These are phyloP conservation scores for Cucurbita pepo DNA, from an alignment of 306 rosid species.

Conservation along the genomic window DNA sequence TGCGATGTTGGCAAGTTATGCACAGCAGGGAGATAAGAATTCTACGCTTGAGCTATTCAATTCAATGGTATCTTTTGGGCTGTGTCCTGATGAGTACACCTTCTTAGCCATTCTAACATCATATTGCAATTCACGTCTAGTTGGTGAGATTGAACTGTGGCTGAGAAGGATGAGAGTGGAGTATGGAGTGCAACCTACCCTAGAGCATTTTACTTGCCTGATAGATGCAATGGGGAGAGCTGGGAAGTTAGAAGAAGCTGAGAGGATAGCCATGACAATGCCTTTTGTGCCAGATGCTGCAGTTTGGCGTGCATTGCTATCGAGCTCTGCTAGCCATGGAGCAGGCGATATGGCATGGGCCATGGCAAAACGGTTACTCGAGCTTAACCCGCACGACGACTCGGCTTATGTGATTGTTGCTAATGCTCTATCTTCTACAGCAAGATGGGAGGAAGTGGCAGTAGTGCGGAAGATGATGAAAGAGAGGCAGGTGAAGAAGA, in stretches of 20 bases:
- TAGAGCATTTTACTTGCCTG: conserved; percentile 85
- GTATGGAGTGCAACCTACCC: conserved; percentile 44
- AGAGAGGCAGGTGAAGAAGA: conserved; percentile 52
- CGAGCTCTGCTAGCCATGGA: conserved; percentile 48
- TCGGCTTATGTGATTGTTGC: conserved; percentile 62
- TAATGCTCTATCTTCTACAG: conserved; percentile 44
- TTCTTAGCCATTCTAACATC: conserved; percentile 57
- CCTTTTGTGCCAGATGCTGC: conserved; percentile 68
- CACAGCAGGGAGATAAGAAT: conserved; percentile 53
- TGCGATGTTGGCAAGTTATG: conserved; percentile 70
- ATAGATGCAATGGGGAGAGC: conserved; percentile 61
- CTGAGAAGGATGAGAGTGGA: conserved; percentile 40
- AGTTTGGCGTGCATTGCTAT: conserved; percentile 73
- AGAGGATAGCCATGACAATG: conserved; percentile 45
- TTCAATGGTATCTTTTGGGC: conserved; percentile 30
- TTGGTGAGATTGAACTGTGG: conserved; percentile 43
- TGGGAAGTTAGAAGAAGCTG: conserved; percentile 53
- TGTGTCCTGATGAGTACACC: conserved; percentile 54
- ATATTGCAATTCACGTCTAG: conserved; percentile 42
- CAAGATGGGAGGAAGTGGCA: conserved; percentile 80
- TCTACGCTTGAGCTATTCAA: conserved; percentile 24
- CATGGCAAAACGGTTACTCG: conserved; percentile 52
- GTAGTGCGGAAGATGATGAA: conserved; percentile 63
- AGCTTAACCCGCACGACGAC: conserved; percentile 52
- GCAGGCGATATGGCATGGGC: conserved; percentile 43